A percentile compares a stretch with the other conserved stretches of the same genome.
phyloP scores from a whole-genome alignment of 768 basidiomycete genomes.

The Leccinum pellstonianum region DNA sequence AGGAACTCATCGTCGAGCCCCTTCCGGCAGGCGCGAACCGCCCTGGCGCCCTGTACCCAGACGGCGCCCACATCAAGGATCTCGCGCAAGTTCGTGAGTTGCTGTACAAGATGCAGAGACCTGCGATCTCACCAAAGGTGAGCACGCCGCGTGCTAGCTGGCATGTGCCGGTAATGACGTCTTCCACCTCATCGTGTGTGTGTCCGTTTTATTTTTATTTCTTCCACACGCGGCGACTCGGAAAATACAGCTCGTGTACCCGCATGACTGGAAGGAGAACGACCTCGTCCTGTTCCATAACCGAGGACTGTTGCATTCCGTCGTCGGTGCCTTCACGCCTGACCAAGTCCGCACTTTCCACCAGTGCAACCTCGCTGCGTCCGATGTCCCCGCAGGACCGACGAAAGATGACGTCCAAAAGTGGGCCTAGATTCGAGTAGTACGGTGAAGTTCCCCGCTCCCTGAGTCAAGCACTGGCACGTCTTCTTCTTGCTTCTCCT shows the following conservation, averaged over 20 bases:
- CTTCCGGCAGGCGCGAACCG: slow-evolving; percentile 59
- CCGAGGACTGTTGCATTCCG: slow-evolving; percentile 63
- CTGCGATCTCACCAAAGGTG: slow-evolving; percentile 79
- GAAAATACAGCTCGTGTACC: slow-evolving; percentile 60
- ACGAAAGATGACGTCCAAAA: slow-evolving; percentile 41
- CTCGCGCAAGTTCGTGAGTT: slow-evolving; percentile 69
- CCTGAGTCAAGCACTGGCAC: background rate
- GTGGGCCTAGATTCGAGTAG: slow-evolving; percentile 37
- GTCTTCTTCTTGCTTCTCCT: background rate
- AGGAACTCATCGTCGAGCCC: slow-evolving; percentile 68
- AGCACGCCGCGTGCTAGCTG: background rate
- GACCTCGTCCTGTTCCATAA: slow-evolving; percentile 75
- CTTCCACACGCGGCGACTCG: background rate
- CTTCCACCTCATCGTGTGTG: background rate
- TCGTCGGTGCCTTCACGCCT: slow-evolving; percentile 60
- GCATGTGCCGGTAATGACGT: background rate
- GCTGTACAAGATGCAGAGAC: slow-evolving; percentile 84
- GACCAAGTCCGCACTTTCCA: slow-evolving; percentile 51
- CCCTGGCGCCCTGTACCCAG: slow-evolving; percentile 74
- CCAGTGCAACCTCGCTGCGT: slow-evolving; percentile 59
- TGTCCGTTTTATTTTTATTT: background rate
- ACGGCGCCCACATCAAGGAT: slow-evolving; percentile 75
- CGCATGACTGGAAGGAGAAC: slow-evolving; percentile 78
- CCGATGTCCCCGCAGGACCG: slow-evolving; percentile 49
- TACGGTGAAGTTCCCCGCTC: background rate